phyloP scores from a whole-genome alignment of 768 basidiomycete species.

The Tephrocybe sp. region DNA sequence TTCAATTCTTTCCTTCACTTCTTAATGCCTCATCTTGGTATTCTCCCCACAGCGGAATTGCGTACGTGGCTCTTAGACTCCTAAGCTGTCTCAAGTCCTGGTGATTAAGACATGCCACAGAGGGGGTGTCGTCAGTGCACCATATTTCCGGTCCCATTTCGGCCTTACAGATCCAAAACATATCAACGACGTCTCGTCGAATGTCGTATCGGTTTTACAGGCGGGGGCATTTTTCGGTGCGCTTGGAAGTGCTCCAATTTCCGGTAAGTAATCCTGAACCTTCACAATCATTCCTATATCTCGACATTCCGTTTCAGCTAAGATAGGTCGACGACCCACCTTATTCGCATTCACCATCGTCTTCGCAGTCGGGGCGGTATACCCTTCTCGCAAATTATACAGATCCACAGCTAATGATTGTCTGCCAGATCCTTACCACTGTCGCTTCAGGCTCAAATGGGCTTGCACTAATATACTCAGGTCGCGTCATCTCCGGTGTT shows the following conservation, averaged over 20 bases:
- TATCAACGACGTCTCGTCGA: constrained; percentile 59
- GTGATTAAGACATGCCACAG: background rate
- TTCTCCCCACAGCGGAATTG: constrained; percentile 16
- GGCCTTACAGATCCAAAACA: constrained; percentile 41
- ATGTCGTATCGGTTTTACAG: constrained; percentile 86
- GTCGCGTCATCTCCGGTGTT: constrained; percentile 75
- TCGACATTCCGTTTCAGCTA: constrained; percentile 33
- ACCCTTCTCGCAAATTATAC: constrained; percentile 11
- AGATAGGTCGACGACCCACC: constrained; percentile 66
- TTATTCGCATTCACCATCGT: constrained; percentile 58
- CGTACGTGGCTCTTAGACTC: constrained; percentile 12
- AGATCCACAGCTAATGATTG: background rate
- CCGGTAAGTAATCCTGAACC: constrained; percentile 36
- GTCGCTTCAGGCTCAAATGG: constrained; percentile 59
- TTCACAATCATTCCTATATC: background rate
- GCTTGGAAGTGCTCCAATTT: constrained; percentile 66
- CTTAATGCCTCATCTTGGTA: background rate
- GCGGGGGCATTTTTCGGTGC: constrained; percentile 90
- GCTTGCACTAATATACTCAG: constrained; percentile 71
- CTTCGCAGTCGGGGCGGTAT: constrained; percentile 72
- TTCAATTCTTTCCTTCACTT: background rate
- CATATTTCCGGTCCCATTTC: constrained; percentile 62
- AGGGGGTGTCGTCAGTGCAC: constrained; percentile 23
- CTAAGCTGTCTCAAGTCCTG: background rate
- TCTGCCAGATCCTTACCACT: constrained; percentile 66